Conservation (phyloP, 208 protist genomes). For the Phytomonas sp. region DNA sequence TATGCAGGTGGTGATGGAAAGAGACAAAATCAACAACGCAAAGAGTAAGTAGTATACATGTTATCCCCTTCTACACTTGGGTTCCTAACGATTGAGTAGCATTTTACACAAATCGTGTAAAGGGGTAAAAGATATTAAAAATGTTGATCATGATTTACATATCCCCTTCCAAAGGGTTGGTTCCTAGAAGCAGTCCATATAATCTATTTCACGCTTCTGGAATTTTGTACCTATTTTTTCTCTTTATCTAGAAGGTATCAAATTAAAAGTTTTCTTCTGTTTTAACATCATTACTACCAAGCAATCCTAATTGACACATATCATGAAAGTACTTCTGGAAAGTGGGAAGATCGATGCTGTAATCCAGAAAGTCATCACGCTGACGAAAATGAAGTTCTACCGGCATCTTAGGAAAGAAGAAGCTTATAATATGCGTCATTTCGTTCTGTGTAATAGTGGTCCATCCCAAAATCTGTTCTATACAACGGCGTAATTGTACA, state of each 20-base stretch:
- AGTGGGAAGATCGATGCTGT: slow-evolving; percentile 50
- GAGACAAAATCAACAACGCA: not conserved
- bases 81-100: not conserved
- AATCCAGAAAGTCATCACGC: slow-evolving; percentile 37
- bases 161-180: not conserved
- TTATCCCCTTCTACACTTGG: not conserved
- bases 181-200: not conserved
- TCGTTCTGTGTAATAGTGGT: slow-evolving; percentile 35
- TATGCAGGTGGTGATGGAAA: not conserved
- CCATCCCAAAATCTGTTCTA: slow-evolving; percentile 71
- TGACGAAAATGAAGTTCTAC: slow-evolving; percentile 39
- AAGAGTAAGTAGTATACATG: slow-evolving; percentile 7
- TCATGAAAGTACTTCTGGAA: slow-evolving; percentile 77
- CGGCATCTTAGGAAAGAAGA: slow-evolving; percentile 81
- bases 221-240: not conserved
- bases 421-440: slow-evolving; percentile 59
- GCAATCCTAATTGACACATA: slow-evolving; percentile 42
- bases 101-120: not conserved
- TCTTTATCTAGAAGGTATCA: not conserved
- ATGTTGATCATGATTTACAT: slow-evolving; percentile 9
- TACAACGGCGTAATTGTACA: slow-evolving; percentile 80
- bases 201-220: not conserved
- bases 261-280: not conserved
- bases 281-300: slow-evolving; percentile 11
- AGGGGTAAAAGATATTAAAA: not conserved